phyloP scores from a whole-genome alignment of 495 filamentous ascomycete genomes.

The Neurospora discreta region DNA sequence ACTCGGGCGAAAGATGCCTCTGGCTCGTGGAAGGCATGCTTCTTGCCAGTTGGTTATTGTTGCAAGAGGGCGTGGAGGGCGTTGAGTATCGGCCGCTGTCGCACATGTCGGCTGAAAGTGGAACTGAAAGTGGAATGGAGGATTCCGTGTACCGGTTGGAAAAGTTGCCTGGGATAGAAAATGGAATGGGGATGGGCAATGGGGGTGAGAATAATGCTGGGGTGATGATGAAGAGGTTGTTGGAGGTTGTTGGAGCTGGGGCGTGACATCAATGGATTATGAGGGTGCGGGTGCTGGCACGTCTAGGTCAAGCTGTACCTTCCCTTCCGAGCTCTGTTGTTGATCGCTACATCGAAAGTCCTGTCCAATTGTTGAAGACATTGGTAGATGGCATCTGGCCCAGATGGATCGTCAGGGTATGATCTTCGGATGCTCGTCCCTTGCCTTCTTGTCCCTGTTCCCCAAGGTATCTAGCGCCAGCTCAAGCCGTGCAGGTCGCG shows the following conservation, averaged over 20 bases:
- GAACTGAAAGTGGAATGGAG: not conserved
- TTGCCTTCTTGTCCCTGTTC: not conserved
- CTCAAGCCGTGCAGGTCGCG: not conserved
- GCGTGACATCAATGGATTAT: not conserved
- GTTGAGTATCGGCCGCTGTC: slow-evolving; percentile 11
- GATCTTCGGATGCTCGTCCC: not conserved
- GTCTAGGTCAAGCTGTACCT: no score
- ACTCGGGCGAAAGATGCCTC: slow-evolving; percentile 5
- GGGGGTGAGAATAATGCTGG: not conserved
- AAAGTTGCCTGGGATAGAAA: no score
- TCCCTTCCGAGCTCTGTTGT: no score
- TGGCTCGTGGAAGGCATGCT: slow-evolving; percentile 9
- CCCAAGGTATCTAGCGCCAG: not conserved
- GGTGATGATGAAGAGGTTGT: slow-evolving; percentile 8
- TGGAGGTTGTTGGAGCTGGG: not conserved
- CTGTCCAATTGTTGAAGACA: no score
- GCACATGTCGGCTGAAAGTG: no score
- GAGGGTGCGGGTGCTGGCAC: no score
- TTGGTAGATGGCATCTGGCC: no score
- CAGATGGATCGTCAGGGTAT: not conserved
- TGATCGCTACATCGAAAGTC: no score
- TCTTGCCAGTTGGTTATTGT: slow-evolving; percentile 1
- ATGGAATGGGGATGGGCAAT: not conserved
- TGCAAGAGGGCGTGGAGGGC: slow-evolving; percentile 6
- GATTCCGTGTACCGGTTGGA: slow-evolving; percentile 2